These are phyloP conservation scores for Wallacemonas rigidus DNA, from an alignment of 208 protist genomes.

Conservation along the genomic window DNA sequence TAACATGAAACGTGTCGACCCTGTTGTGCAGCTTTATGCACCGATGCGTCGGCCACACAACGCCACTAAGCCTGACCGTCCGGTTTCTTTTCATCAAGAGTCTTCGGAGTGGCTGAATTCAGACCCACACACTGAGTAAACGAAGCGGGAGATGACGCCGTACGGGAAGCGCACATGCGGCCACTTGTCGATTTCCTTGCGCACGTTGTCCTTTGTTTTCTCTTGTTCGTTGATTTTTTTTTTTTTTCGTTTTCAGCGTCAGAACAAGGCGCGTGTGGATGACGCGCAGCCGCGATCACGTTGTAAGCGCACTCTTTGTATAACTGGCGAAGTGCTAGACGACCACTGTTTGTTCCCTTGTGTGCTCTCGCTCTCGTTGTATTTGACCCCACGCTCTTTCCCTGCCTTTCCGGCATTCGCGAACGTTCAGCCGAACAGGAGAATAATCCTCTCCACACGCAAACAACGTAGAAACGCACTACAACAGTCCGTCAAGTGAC, in stretches of 20 bases:
- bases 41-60: constrained; percentile 52
- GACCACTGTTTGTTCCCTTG: neutral
- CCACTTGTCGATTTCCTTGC: too few relatives aligned
- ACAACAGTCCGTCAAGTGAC: too few relatives aligned
- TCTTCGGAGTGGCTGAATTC: constrained; percentile 48
- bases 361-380: neutral
- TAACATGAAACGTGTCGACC: constrained; percentile 48
- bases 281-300: neutral
- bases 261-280: too few relatives aligned
- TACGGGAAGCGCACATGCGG: too few relatives aligned
- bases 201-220: too few relatives aligned
- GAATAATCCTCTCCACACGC: too few relatives aligned
- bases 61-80: constrained; percentile 46
- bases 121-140: constrained; percentile 28
- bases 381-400: too few relatives aligned
- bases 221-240: neutral
- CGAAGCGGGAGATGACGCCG: too few relatives aligned
- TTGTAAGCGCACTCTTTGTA: constrained; percentile 11
- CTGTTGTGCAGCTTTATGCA: constrained; percentile 46
- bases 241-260: neutral
- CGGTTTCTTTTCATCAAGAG: constrained; percentile 29
- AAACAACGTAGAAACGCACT: too few relatives aligned
- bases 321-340: neutral
- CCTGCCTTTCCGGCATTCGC: too few relatives aligned
- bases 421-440: too few relatives aligned